Conservation (phyloP, 768 basidiomycete genomes). For the Lyophyllum decastes region DNA sequence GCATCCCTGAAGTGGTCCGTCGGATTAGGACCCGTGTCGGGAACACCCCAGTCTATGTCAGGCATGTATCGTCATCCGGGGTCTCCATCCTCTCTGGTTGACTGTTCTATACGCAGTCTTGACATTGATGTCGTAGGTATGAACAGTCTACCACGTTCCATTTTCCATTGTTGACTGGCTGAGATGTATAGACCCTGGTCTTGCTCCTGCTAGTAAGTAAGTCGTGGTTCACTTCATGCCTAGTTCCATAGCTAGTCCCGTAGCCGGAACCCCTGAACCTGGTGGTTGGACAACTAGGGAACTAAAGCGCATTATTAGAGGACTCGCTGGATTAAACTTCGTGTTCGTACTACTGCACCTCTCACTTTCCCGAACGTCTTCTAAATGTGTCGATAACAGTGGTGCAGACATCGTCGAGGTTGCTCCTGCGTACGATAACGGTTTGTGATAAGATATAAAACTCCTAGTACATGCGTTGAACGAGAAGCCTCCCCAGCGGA, state of each 20-base stretch:
- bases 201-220: conserved; percentile 75
- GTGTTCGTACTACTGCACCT: conserved; percentile 49
- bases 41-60: conserved; percentile 75
- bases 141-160: background rate
- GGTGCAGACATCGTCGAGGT: conserved; percentile 79
- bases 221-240: background rate
- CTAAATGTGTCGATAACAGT: conserved; percentile 29
- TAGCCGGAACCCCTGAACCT: conserved; percentile 83
- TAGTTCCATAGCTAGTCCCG: background rate
- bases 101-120: conserved; percentile 38
- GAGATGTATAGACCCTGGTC: conserved; percentile 67
- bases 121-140: conserved; percentile 83
- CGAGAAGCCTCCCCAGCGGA: conserved; percentile 44
- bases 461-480: background rate
- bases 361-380: background rate
- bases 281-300: conserved; percentile 87
- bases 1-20: conserved; percentile 66
- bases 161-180: conserved; percentile 5
- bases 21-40: conserved; percentile 76
- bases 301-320: conserved; percentile 78
- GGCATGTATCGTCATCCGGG: conserved; percentile 33
- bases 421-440: conserved; percentile 71
- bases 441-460: conserved; percentile 29
- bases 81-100: background rate
- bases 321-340: conserved; percentile 76